Conservation (phyloP, 192 early-diverging fungal species). For the Podila verticillata region DNA sequence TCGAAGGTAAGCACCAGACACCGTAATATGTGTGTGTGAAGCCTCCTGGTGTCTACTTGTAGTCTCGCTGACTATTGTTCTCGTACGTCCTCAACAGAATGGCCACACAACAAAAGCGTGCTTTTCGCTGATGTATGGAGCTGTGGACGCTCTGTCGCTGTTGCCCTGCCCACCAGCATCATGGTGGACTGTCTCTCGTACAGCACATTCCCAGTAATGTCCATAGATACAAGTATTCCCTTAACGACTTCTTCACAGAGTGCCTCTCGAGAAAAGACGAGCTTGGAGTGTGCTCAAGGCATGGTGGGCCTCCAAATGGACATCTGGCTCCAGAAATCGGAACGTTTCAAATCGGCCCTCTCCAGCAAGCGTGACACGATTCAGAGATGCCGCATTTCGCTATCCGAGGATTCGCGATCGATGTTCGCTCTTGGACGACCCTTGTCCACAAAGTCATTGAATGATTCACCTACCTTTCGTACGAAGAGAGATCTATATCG, state of each 20-base stretch:
- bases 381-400: conserved; percentile 16
- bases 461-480: neutral
- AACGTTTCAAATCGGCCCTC: conserved; percentile 5
- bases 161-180: neutral
- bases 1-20: conserved; percentile 6
- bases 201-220: conserved; percentile 8
- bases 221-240: neutral
- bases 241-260: neutral
- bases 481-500: conserved; percentile 4
- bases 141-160: conserved; percentile 1
- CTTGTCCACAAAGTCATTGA: neutral
- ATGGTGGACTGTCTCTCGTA: neutral
- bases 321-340: conserved; percentile 1
- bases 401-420: neutral
- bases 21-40: neutral
- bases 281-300: conserved; percentile 1
- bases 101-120: neutral
- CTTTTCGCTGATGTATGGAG: conserved; percentile 14
- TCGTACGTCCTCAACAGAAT: conserved; percentile 3
- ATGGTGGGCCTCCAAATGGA: conserved; percentile 15
- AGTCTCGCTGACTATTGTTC: too few relatives aligned
- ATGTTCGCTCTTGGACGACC: conserved; percentile 1
- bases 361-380: conserved; percentile 21
- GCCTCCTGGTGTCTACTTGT: neutral
- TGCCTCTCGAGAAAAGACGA: neutral